phyloP scores from a whole-genome alignment of 75 land plant species.

The Larix kaempferi region DNA sequence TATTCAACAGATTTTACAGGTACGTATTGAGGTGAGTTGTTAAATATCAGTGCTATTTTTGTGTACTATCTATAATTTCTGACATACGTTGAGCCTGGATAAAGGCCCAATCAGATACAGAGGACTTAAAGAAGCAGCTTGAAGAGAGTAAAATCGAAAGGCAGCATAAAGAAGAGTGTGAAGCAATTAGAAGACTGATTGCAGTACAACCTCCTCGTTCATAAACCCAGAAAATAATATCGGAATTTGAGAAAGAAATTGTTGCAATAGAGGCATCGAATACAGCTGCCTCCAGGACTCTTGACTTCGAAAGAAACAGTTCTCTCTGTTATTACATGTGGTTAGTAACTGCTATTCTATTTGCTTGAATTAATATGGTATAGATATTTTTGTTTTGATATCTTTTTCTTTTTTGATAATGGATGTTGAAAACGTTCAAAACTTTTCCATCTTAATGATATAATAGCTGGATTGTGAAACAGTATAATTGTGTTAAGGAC shows the following conservation, averaged over 20 bases:
- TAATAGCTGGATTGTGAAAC: neutral
- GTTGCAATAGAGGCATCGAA: conserved; percentile 77
- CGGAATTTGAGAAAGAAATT: conserved; percentile 85
- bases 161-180: conserved; percentile 99
- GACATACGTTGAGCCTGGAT: neutral
- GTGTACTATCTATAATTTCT: conserved; percentile 5
- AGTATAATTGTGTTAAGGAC: neutral
- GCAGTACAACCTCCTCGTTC: conserved; percentile 82
- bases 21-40: neutral
- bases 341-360: conserved; percentile 36
- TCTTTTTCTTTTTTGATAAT: neutral
- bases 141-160: conserved; percentile 94
- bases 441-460: neutral
- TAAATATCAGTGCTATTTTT: neutral
- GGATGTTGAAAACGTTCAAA: neutral
- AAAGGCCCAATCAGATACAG: conserved; percentile 77
- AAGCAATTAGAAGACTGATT: conserved; percentile 83
- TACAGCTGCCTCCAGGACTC: conserved; percentile 58
- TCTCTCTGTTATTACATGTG: conserved; percentile 92
- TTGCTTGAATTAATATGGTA: neutral
- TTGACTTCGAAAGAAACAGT: conserved; percentile 95
- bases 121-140: conserved; percentile 79
- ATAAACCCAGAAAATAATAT: conserved; percentile 71
- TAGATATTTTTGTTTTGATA: neutral
- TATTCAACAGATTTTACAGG: conserved; percentile 62